phyloP scores from a whole-genome alignment of 1,284 basidiomycete genomes.

The Ustilago xerochloae region DNA sequence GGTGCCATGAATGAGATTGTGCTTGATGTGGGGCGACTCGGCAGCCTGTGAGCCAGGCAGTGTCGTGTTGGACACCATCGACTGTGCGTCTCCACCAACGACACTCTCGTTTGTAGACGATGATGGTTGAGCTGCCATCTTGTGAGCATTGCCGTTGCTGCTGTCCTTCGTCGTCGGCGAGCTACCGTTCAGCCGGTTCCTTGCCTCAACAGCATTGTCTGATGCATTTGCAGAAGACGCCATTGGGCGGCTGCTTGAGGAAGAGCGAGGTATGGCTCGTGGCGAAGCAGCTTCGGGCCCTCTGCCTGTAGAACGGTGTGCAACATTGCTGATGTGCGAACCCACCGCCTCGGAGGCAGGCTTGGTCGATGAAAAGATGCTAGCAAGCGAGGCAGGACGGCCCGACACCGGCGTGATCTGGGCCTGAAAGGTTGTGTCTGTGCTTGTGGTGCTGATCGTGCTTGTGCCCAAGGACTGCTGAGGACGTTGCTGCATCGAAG shows the following conservation, averaged over 20 bases:
- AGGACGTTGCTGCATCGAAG: conserved; percentile 26
- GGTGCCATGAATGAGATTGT: conserved; percentile 51
- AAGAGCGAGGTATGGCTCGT: conserved; percentile 16
- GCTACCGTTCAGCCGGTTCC: not conserved
- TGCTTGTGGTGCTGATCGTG: conserved; percentile 27
- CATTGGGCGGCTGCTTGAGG: conserved; percentile 2
- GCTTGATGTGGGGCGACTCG: conserved; percentile 61
- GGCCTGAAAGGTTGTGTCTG: conserved; percentile 49
- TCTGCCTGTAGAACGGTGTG: not conserved
- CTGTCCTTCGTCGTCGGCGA: conserved; percentile 2
- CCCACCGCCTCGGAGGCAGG: not conserved
- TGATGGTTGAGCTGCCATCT: conserved; percentile 17
- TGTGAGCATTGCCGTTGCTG: conserved; percentile 9
- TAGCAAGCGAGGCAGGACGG: conserved; percentile 50
- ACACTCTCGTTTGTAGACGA: conserved; percentile 19
- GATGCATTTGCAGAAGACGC: conserved; percentile 6
- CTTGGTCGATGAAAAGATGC: conserved; percentile 43
- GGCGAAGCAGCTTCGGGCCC: conserved; percentile 4
- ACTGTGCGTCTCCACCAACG: conserved; percentile 28
- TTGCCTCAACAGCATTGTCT: not conserved
- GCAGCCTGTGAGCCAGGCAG: conserved; percentile 36
- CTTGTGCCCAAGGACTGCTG: conserved; percentile 10
- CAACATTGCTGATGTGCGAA: conserved; percentile 6
- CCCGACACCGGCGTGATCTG: conserved; percentile 49
- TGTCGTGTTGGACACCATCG: conserved; percentile 37